Base-by-base conservation (phyloP, 768 basidiomycete genomes). In the Podaxis sp. region DNA sequence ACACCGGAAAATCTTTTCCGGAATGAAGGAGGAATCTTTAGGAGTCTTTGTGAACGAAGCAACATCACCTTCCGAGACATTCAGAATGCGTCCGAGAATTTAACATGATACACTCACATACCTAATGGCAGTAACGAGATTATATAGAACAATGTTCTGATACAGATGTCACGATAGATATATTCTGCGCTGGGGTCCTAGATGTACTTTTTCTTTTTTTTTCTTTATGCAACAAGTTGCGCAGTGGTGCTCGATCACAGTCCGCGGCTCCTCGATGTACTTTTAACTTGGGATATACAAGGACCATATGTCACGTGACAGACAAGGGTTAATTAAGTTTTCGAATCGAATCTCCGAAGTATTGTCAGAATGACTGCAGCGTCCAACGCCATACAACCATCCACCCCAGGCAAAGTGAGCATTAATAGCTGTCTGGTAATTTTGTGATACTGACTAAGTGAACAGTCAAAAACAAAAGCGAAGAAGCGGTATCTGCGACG, bases 1-100 rank as follows among this genome's bases (percentile, higher is more conserved):
- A 82, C 84, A 10, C 87, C 88, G 0, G 64, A 76, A 38, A 79
- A 78, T 28, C 72, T 89, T 2, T 89, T 79, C 71, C 68, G 72
- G n/a, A 71, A 70, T 6, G 64, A 73, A 2, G 76, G 76, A 50
- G 81, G 88, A 1, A 77, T 87, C 37, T 90, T 90, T 78, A 75
- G 80, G n/a, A 78, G 78, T 22, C 82, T 91, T 74, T 89, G 88
- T 68, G 65, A 70, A 22, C 63, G 69, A 46, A 73, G 72, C 50
- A 73, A 68, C 40, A 70, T 73, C 49, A 64, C 67, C 1, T 68
- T 68, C 37, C 60, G 65, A 20, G 70, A 71, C 36, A 64, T 63
- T 62, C 54, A 33, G n/a, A 62, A 24, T 50, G 48, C 33, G 28
- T 37, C 22, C 4, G 28, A 13, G 40, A 33, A 59, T 17, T 59